These are phyloP conservation scores for Euptelea pleiosperma DNA, from an alignment of 164 flowering plant species.

Conservation along the genomic window DNA sequence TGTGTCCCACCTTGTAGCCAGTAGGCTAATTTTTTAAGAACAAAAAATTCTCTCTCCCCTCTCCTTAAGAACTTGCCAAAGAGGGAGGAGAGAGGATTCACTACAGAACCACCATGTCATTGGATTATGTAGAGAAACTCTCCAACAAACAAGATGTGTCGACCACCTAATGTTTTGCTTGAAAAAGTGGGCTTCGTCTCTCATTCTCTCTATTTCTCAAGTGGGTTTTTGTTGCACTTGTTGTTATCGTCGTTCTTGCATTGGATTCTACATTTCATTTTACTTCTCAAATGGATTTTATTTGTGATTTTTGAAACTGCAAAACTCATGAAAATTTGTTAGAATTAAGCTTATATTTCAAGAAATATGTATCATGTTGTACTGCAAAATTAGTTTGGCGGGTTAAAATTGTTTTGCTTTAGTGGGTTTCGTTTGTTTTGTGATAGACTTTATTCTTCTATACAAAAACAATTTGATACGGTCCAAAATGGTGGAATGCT, in stretches of 20 bases:
- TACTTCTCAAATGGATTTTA: neutral
- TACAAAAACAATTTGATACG: too few relatives aligned
- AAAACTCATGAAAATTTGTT: constrained; percentile 1
- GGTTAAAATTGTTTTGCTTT: neutral
- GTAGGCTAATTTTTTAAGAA: too few relatives aligned
- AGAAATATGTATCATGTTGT: neutral
- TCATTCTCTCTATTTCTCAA: neutral
- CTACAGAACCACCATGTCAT: constrained; percentile 61
- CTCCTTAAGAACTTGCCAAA: neutral
- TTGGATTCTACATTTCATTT: neutral
- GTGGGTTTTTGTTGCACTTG: neutral
- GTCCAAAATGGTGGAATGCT: neutral
- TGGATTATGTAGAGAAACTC: constrained; percentile 90
- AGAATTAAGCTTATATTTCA: neutral
- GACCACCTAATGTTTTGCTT: constrained; percentile 56
- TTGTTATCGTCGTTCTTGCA: neutral
- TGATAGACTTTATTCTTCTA: neutral
- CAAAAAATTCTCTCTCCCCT: neutral
- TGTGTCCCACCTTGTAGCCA: neutral
- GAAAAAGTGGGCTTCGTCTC: constrained; percentile 43
- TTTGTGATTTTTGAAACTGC: constrained; percentile 11
- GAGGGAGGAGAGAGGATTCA: neutral
- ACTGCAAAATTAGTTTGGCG: neutral
- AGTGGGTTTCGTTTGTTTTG: neutral
- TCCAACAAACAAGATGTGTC: constrained; percentile 78